Evolutionary conservation across 2,329 filamentous ascomycete species (phyloP).

Genomic region (Aschersonia sp.): DNA sequence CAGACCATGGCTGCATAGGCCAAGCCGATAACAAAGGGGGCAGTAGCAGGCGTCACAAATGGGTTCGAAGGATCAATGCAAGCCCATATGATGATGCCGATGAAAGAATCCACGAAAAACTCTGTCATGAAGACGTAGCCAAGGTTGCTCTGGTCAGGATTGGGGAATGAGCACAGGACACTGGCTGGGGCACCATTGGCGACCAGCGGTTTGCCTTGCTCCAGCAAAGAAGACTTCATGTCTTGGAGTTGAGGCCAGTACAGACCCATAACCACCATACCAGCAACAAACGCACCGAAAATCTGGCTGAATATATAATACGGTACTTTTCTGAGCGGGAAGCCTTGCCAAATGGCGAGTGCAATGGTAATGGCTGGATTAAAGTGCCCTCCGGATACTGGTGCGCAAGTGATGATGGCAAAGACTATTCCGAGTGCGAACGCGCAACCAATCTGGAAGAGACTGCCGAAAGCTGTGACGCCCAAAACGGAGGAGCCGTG

Average conservation of each 20-base stretch:
- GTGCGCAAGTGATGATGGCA: slow-evolving; percentile 40
- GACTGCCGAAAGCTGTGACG: slow-evolving; percentile 22
- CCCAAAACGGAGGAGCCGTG: slow-evolving; percentile 23
- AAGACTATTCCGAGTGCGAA: slow-evolving; percentile 44
- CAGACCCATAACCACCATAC: slow-evolving; percentile 37
- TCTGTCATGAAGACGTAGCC: slow-evolving; percentile 44
- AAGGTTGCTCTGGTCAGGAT: slow-evolving; percentile 31
- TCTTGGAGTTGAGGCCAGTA: slow-evolving; percentile 33
- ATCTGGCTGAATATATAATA: slow-evolving; percentile 42
- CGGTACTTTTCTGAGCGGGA: slow-evolving; percentile 43
- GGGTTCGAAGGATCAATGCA: slow-evolving; percentile 43
- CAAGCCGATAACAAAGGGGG: slow-evolving; percentile 40
- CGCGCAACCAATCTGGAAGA: slow-evolving; percentile 40
- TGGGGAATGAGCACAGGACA: slow-evolving; percentile 40
- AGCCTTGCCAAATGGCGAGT: slow-evolving; percentile 38
- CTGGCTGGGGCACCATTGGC: slow-evolving; percentile 33
- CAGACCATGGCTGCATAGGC: slow-evolving; percentile 39
- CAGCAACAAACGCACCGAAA: slow-evolving; percentile 40
- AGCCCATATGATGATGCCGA: slow-evolving; percentile 43
- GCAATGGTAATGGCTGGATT: slow-evolving; percentile 35
- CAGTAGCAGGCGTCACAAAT: slow-evolving; percentile 31
- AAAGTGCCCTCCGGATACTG: slow-evolving; percentile 40
- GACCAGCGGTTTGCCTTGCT: slow-evolving; percentile 15
- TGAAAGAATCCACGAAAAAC: slow-evolving; percentile 43
- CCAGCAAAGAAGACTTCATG: slow-evolving; percentile 18